Evolutionary conservation across 768 basidiomycete genomes (phyloP), one percentile per base, ranked within the genome.

Genomic region (Lactarius hengduanensis): DNA sequence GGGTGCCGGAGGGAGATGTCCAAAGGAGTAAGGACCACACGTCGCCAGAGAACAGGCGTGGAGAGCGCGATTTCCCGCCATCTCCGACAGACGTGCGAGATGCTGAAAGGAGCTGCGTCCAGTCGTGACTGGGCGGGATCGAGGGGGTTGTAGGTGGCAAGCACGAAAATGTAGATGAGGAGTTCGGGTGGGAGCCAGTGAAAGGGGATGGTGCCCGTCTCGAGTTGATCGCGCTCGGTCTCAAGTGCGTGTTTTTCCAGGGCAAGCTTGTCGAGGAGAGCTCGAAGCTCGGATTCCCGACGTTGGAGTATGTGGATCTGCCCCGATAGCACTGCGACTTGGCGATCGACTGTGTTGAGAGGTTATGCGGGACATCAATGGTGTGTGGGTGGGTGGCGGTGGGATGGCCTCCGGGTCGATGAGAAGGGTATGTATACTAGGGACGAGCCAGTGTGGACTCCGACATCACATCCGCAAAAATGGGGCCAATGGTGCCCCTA

Each of bases 171-270:
- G 36, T 62, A n/a, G 20, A 63, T 57, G 58, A 70, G 63, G n/a
- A 70, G 69, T 57, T 70, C 69, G 10, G 63, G 50, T 1, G 67
- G 69, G 26, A 70, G 54, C 69, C 61, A 58, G 47, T 68, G 22
- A 38, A 69, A 64, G 13, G 64, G 64, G 36, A 64, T 54, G 34
- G n/a, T 30, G 16, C 58, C 41, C 8, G 55, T 26, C 47, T 65
- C 60, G 16, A 66, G 57, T 10, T 63, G 59, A 32, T 57, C 45
- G 61, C 56, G 61, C 50, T 65, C 43, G 3, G 10, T 36, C 30
- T 61, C 54, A 6, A 70, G 64, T n/a, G 45, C 45, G 5, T 16
- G 30, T 10, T 34, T 57, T 40, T 68, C 50, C 15, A 47, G 59
- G n/a, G 34, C 34, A 18, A 64, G 47, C 18, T 61, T 45, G n/a